These are phyloP conservation scores for Microcyclosporella mali DNA, from an alignment of 2,329 filamentous ascomycete genomes.

Conservation along the genomic window DNA sequence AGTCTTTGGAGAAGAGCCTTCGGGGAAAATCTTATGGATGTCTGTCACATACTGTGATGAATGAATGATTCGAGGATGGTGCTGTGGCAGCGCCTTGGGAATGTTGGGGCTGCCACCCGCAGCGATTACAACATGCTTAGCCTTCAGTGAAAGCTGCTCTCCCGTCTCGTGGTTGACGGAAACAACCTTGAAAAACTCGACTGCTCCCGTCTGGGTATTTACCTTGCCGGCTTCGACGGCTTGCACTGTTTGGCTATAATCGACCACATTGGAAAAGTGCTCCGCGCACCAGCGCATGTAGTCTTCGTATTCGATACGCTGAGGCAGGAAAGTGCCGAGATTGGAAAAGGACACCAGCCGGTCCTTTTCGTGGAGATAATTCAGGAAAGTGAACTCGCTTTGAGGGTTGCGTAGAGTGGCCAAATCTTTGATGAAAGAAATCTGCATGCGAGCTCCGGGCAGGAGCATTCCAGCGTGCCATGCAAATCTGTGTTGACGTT, in stretches of 20 bases:
- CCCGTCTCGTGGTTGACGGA: slow-evolving; percentile 59
- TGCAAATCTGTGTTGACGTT: slow-evolving; percentile 74
- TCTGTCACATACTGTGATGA: slow-evolving; percentile 76
- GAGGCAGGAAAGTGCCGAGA: slow-evolving; percentile 78
- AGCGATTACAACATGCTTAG: slow-evolving; percentile 65
- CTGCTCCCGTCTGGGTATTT: slow-evolving; percentile 46
- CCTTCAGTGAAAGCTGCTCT: slow-evolving; percentile 46
- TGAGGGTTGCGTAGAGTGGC: slow-evolving; percentile 81
- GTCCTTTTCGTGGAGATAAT: slow-evolving; percentile 77
- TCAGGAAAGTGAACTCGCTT: slow-evolving; percentile 90
- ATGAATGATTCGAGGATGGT: slow-evolving; percentile 71
- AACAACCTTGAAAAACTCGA: slow-evolving; percentile 62
- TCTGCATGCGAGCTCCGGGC: slow-evolving; percentile 92
- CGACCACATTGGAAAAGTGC: slow-evolving; percentile 66
- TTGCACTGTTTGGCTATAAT: slow-evolving; percentile 72
- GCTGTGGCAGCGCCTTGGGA: slow-evolving; percentile 61
- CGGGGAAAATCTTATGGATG: slow-evolving; percentile 54
- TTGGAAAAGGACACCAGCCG: slow-evolving; percentile 90
- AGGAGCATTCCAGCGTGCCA: slow-evolving; percentile 97
- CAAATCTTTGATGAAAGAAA: slow-evolving; percentile 94
- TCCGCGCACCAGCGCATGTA: slow-evolving; percentile 89
- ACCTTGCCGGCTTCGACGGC: slow-evolving; percentile 55
- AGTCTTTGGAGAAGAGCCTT: slow-evolving; percentile 54
- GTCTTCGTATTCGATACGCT: slow-evolving; percentile 85
- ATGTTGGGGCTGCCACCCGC: slow-evolving; percentile 64